phyloP scores from a whole-genome alignment of 148 eudicot species.

The Linanthus parryae region DNA sequence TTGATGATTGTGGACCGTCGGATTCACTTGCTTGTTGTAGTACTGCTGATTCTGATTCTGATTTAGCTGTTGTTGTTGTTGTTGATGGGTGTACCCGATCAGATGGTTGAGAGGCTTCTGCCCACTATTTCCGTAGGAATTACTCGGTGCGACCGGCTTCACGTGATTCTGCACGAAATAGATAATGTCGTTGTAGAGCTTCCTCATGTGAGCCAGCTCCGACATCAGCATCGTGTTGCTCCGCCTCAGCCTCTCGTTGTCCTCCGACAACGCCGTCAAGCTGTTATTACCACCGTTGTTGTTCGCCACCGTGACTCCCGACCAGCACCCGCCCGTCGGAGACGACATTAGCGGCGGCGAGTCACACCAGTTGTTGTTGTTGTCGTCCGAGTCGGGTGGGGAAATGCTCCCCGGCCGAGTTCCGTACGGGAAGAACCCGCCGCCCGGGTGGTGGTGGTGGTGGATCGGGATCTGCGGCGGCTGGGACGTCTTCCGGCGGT shows the following conservation, averaged over 20 bases:
- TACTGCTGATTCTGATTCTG: not conserved
- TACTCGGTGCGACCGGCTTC: constrained; percentile 56
- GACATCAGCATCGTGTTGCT: constrained; percentile 68
- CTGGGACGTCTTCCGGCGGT: constrained; percentile 75
- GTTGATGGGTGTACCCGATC: constrained; percentile 16
- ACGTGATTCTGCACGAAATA: constrained; percentile 90
- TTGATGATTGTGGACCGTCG: not conserved
- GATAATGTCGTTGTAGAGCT: constrained; percentile 78
- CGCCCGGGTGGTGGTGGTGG: constrained; percentile 21
- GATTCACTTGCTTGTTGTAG: not conserved
- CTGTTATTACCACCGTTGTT: not conserved
- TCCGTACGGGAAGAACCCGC: constrained; percentile 31
- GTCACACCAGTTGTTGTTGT: constrained; percentile 23
- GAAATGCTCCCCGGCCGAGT: constrained; percentile 42
- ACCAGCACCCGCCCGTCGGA: not conserved
- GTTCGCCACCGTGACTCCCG: not conserved
- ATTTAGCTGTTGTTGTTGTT: not conserved
- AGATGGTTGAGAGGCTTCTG: constrained; percentile 18
- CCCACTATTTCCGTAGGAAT: constrained; percentile 13
- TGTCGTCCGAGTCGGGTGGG: constrained; percentile 56
- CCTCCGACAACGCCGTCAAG: constrained; percentile 54
- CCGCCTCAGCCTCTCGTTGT: constrained; percentile 65
- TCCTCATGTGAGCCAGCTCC: constrained; percentile 82
- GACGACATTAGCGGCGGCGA: constrained; percentile 27
- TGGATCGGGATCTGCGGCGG: constrained; percentile 28